Evolutionary conservation across 306 rosid species (phyloP), one percentile per base, ranked within the genome.

Genomic region (Gastrolobium bilobum): DNA sequence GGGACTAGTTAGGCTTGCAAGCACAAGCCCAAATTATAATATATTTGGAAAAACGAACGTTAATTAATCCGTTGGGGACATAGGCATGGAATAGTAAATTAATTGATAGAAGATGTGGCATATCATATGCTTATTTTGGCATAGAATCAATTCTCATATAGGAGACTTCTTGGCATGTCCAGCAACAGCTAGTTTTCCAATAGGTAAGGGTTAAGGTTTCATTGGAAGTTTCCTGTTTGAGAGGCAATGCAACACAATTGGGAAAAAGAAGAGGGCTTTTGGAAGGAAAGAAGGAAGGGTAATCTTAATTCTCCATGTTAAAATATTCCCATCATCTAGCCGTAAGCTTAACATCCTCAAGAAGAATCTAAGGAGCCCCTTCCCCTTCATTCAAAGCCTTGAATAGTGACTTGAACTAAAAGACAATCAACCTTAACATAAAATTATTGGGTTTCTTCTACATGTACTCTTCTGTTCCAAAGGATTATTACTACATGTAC

Each of bases 381-480:
- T 82, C 59, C 51, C 46, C 82, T 82, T 40, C 75, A 73, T 86
- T 80, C 89, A 57, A 83, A 38, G 66, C 79, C 85, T 73, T 43
- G 44, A 47, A 81, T 14, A 60, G 56, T 86, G 63, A 91, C 98
- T 87, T 95, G 84, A 79, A 79, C 83, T 72, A 81, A 82, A 91
- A 90, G 97, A 65, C 77, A 90, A 85, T 82, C 88, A 85, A 87
- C 83, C 92, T 82, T 83, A 38, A 62, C 84, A 56, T 40, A 38
- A 77, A 89, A 81, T 85, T 67, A 68, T 85, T 76, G 81, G 52
- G 71, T 73, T 65, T 81, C 81, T 80, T 78, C 60, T 20, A 56
- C 86, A 47, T 70, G 29, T 73, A 56, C 71, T 63, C 47, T 71
- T 69, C 76, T 58, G 7, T 68, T 73, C 52, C 81, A 71, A 50